Evolutionary conservation across 129 eudicot genomes (phyloP), one percentile per base, ranked within the genome.

Genomic region (Pseudognaphalium luteoalbum): DNA sequence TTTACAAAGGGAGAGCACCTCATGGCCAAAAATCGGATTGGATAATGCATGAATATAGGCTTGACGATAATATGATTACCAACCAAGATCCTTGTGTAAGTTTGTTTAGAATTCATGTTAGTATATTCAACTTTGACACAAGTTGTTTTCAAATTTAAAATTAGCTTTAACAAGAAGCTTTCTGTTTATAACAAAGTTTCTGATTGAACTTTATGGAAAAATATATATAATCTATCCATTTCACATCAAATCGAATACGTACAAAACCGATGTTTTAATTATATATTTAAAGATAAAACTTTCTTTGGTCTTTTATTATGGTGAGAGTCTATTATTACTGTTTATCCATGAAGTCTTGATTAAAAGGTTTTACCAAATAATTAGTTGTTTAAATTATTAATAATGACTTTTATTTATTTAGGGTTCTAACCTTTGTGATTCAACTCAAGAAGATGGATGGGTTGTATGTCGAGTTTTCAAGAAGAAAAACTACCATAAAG

Each of bases 1-100:
- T 89, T 79, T 89, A 89, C 74, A 82, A 81, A 77, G 94, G 94
- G n/a, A 68, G 94, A 29, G 94, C 94, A 12, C 94, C 94, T 15
- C 91, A 86, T n/a, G 94, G 94, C 64, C 83, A 79, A 62, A 89
- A 89, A 74, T 86, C 91, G 0, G 91, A 89, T 63, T 89, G 94
- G 94, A 86, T 89, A 66, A 89, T 89, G 94, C 91, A 89, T 70
- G 94, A 86, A 65, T 89, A 89, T 44, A 61, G 94, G n/a, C 84
- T 86, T 3, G 87, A 89, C 14, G 89, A 84, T 75, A 71, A 83
- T 66, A 61, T 30, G 11, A 7, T 64, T 60, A 60, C 59, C 28
- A 69, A 74, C 68, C 84, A 80, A 74, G 80, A 80, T 44, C 41
- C 76, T 1, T 67, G 80, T 67, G 84, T 80, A 74, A 74, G 84